These are phyloP conservation scores for Cutaneotrichosporon sp. DNA, from an alignment of 1,284 basidiomycete genomes.

Conservation along the genomic window DNA sequence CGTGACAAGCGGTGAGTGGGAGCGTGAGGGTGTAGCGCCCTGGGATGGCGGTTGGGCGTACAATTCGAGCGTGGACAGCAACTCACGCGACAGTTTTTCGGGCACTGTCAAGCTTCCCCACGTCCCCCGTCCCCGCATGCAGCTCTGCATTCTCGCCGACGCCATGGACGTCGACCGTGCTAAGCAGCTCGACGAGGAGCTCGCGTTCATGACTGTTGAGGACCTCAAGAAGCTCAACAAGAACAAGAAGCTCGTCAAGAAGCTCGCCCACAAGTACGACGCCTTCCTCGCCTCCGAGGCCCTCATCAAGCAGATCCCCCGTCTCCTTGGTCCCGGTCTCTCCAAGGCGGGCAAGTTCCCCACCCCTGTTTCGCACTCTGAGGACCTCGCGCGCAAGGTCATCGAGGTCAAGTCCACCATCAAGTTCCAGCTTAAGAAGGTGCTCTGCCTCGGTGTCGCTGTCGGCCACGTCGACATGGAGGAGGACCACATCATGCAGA, in stretches of 20 bases:
- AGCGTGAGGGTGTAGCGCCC: background rate
- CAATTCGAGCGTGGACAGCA: too few relatives aligned
- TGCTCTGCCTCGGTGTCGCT: slow-evolving; percentile 97
- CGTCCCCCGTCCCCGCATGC: slow-evolving; percentile 97
- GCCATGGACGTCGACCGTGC: slow-evolving; percentile 90
- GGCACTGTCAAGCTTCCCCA: slow-evolving; percentile 96
- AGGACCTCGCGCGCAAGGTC: slow-evolving; percentile 89
- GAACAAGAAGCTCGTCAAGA: slow-evolving; percentile 99
- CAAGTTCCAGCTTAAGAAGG: slow-evolving; percentile 99
- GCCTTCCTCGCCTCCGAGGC: slow-evolving; percentile 97
- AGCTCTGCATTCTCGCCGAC: slow-evolving; percentile 98
- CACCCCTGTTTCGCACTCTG: slow-evolving; percentile 86
- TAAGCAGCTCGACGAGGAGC: slow-evolving; percentile 49
- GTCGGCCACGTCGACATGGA: slow-evolving; percentile 97
- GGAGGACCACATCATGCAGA: slow-evolving; percentile 93
- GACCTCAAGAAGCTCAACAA: slow-evolving; percentile 85
- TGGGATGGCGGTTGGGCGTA: too few relatives aligned
- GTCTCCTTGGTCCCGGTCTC: slow-evolving; percentile 98
- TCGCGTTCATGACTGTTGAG: slow-evolving; percentile 88
- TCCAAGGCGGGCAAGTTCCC: slow-evolving; percentile 99
- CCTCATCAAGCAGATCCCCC: slow-evolving; percentile 99
- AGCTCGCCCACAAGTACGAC: slow-evolving; percentile 99
- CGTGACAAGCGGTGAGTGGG: slow-evolving; percentile 49
- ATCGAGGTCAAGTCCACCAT: slow-evolving; percentile 96
- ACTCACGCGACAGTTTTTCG: slow-evolving; percentile 54